These are phyloP conservation scores for Fusarium marasasianum DNA, from an alignment of 2,329 filamentous ascomycete genomes.

Conservation along the genomic window DNA sequence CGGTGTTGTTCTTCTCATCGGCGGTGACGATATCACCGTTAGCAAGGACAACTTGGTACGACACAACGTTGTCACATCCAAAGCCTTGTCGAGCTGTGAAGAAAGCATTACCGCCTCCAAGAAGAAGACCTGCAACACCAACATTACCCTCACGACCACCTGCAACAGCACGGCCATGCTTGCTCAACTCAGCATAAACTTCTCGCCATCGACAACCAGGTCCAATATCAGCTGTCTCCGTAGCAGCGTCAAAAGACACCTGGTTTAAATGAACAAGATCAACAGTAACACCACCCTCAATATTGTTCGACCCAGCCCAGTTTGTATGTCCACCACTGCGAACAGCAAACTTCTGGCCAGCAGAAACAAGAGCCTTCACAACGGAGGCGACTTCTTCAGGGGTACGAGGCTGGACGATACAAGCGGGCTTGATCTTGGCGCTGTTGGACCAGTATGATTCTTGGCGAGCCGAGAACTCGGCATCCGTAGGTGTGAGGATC, in stretches of 20 bases:
- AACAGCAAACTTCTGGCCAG: slow-evolving; percentile 12
- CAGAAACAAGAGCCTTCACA: slow-evolving; percentile 17
- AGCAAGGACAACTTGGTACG: slow-evolving; percentile 59
- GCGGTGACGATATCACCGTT: slow-evolving; percentile 56
- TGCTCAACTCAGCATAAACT: slow-evolving; percentile 37
- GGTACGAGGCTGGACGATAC: slow-evolving; percentile 19
- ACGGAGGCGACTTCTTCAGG: slow-evolving; percentile 8
- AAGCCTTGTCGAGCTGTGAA: slow-evolving; percentile 53
- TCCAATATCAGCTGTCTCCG: slow-evolving; percentile 53
- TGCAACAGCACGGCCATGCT: slow-evolving; percentile 51
- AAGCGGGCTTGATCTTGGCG: slow-evolving; percentile 26
- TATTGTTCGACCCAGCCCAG: slow-evolving; percentile 21
- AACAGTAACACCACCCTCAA: slow-evolving; percentile 8
- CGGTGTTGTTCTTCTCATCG: slow-evolving; percentile 45
- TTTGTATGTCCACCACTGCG: slow-evolving; percentile 19
- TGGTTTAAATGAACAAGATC: slow-evolving; percentile 23
- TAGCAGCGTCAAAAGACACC: slow-evolving; percentile 26
- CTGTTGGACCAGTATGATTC: slow-evolving; percentile 35
- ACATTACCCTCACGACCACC: slow-evolving; percentile 54
- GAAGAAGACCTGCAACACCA: slow-evolving; percentile 44
- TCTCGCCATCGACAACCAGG: slow-evolving; percentile 54
- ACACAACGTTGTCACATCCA: slow-evolving; percentile 56
- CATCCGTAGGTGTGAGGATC: slow-evolving; percentile 6
- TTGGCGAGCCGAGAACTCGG: slow-evolving; percentile 21
- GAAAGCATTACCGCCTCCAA: slow-evolving; percentile 42